Evolutionary conservation across 2,329 filamentous ascomycete genomes (phyloP), one percentile per base, ranked within the genome.

Genomic region (Colletotrichum theobromicola): DNA sequence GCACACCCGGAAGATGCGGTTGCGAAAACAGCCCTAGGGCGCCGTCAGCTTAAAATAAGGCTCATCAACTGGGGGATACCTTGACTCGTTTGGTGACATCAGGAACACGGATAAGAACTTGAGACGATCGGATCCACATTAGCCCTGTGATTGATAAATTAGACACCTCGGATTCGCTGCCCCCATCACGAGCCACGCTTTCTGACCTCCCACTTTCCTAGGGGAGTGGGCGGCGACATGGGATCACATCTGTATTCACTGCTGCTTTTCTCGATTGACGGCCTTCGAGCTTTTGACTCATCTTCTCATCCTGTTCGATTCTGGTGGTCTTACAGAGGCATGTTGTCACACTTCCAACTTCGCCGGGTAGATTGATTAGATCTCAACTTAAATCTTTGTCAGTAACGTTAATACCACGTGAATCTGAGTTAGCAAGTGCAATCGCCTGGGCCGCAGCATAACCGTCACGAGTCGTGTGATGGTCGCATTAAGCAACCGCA

Each of bases 341-440:
- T 46, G 42, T n/a, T 46, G n/a, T 0, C 9, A 21, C n/a, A n/a
- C 2, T 46, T 7, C 0, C 10, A 12, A 7, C 7, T n/a, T n/a
- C 5, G 42, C 18, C 42, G 0, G 18, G 42, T 46, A 7, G 18
- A 46, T 21, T 7, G 42, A 46, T 21, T 46, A 46, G 18, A 46
- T 46, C 42, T 9, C 42, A 46, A 2, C 42, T 0, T 21, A 1
- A 46, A n/a, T 6, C 37, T 2, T 46, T 9, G 18, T 0, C 42
- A 1, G 42, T 0, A n/a, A n/a, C 9, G 18, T 46, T n/a, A n/a
- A 13, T 46, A 10, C n/a, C 42, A 46, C 42, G 42, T 3, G 42
- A 21, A 46, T 21, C 42, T 46, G 10, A 10, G 42, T 46, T 46
- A 10, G 42, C 42, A 21, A 46, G 9, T 46, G 18, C 42, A 46